Evolutionary conservation across 2,329 filamentous ascomycete species (phyloP).

Genomic region (Botrytis elliptica): DNA sequence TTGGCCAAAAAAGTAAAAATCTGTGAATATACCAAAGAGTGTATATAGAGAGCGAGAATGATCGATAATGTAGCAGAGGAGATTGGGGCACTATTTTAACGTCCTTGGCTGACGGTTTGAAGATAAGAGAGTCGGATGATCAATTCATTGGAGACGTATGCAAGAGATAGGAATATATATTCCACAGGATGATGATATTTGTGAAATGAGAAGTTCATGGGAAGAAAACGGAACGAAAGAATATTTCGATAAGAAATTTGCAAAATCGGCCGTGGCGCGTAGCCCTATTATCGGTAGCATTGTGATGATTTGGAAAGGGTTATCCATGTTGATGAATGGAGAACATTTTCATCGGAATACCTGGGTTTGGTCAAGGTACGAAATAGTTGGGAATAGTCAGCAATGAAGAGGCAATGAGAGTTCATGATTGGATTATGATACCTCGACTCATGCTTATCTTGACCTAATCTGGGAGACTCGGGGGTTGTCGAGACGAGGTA

Average conservation of each 20-base stretch:
- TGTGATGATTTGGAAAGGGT: background rate
- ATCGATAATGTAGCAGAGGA: background rate
- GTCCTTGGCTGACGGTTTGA: conserved; percentile 20
- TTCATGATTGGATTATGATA: background rate
- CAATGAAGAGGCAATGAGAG: background rate
- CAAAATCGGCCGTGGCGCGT: background rate
- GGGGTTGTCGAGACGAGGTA: conserved; percentile 4
- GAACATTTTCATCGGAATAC: background rate
- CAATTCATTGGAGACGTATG: conserved; percentile 9
- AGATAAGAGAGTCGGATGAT: background rate
- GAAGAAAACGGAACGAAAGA: conserved; percentile 9
- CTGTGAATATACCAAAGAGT: background rate
- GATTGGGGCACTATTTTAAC: conserved; percentile 19
- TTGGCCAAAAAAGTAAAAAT: conserved; percentile 4
- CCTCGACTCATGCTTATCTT: background rate
- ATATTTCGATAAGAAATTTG: conserved; percentile 5
- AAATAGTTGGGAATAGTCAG: background rate
- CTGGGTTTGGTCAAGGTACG: background rate
- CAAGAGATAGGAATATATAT: background rate
- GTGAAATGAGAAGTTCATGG: conserved; percentile 2
- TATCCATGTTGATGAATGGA: conserved; percentile 12
- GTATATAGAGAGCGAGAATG: background rate
- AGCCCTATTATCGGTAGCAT: background rate
- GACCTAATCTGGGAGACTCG: background rate
- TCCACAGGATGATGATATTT: conserved; percentile 4